These are phyloP conservation scores for Phytophthora citricola DNA, from an alignment of 352 stramenopile genomes.

Conservation along the genomic window DNA sequence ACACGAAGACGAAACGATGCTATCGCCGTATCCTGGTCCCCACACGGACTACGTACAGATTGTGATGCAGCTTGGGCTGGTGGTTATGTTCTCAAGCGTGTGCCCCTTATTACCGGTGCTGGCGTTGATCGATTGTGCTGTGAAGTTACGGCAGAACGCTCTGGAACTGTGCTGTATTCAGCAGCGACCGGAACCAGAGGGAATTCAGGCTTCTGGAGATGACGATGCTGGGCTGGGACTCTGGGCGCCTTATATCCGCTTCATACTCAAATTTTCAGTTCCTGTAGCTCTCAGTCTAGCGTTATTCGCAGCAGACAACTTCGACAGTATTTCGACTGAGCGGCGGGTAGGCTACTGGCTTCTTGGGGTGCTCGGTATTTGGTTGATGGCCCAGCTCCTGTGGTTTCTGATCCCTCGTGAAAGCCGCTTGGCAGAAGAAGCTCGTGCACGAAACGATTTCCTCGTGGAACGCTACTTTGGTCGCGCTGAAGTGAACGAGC, in stretches of 20 bases:
- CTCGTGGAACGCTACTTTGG: slow-evolving; percentile 60
- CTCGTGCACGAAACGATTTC: slow-evolving; percentile 46
- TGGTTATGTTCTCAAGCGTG: slow-evolving; percentile 54
- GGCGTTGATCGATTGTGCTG: slow-evolving; percentile 44
- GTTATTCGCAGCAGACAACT: slow-evolving; percentile 46
- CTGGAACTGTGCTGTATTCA: slow-evolving; percentile 49
- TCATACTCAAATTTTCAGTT: slow-evolving; percentile 46
- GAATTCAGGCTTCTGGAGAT: slow-evolving; percentile 11
- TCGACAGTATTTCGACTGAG: slow-evolving; percentile 27
- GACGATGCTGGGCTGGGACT: slow-evolving; percentile 18
- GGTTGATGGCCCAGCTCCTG: slow-evolving; percentile 40
- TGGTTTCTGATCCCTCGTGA: slow-evolving; percentile 46
- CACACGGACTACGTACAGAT: slow-evolving; percentile 53
- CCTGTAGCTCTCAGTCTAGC: slow-evolving; percentile 34
- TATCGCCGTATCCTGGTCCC: slow-evolving; percentile 37
- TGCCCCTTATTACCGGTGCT: slow-evolving; percentile 49
- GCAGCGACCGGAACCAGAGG: slow-evolving; percentile 47
- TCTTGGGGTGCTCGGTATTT: slow-evolving; percentile 34
- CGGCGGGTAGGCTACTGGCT: slow-evolving; percentile 49
- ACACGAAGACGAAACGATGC: slow-evolving; percentile 17
- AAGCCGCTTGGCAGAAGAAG: slow-evolving; percentile 29
- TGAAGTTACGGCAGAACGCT: slow-evolving; percentile 53
- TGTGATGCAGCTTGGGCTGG: slow-evolving; percentile 50
- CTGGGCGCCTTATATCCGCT: slow-evolving; percentile 41
- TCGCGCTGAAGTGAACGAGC: slow-evolving; percentile 11